Evolutionary conservation across 2,329 filamentous ascomycete species (phyloP), one percentile per base, ranked within the genome.

Genomic region (Teratosphaeria nubilosa): DNA sequence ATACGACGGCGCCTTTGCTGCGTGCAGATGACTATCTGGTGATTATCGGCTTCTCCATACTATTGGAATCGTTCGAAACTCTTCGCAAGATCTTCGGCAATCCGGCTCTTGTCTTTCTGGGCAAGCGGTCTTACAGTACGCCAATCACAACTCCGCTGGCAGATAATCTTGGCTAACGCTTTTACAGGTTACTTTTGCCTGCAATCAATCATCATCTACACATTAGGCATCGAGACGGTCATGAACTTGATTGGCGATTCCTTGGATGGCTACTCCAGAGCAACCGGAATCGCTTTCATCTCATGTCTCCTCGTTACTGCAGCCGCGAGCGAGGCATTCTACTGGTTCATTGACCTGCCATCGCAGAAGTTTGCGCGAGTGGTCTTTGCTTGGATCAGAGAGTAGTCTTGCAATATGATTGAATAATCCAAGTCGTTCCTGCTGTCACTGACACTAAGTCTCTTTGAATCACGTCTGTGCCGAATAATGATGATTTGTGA

Each of bases 181-280:
- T 3, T n/a, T 3, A 34, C 27, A 77, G 75, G 74, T 63, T 72
- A 70, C 59, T 77, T 77, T 61, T 69, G 77, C 45, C 61, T 74
- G 3, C 75, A 77, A 61, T 66, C 71, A 6, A 71, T 73, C 54
- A 64, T 78, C 30, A 68, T 75, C 41, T 77, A 77, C 64, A 73
- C 71, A 1, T 68, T 70, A 13, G 75, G 75, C 53, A 75, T 78
- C 64, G 73, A 72, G 55, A 59, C 73, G 3, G 75, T 86, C 82
- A 37, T 53, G 4, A 58, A 63, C 25, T 63, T 55, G 41, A 60
- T 57, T 6, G 55, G 59, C 45, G 54, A 41, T 14, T 41, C 45
- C 20, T 31, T 62, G 53, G 32, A 56, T n/a, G 54, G 45, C 3
- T 61, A 62, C 30, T 22, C 59, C 7, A 54, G 41, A 16, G 64